phyloP scores from a whole-genome alignment of 768 basidiomycete species.

The Clavaria fumosa region DNA sequence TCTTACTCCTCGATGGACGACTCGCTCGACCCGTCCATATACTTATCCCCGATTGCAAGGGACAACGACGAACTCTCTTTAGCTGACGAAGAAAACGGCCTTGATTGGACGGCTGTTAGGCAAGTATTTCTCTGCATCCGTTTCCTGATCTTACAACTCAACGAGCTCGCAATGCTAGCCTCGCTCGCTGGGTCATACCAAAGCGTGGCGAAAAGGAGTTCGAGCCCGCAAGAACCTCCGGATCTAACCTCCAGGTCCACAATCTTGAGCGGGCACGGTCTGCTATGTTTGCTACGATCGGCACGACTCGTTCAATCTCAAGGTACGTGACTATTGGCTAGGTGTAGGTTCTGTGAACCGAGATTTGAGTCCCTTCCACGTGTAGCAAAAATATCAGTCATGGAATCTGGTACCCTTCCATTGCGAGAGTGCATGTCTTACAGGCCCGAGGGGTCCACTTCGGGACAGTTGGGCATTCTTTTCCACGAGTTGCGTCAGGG shows the following conservation, averaged over 20 bases:
- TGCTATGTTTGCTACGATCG: conserved; percentile 80
- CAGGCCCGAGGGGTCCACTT: conserved; percentile 76
- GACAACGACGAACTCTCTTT: conserved; percentile 36
- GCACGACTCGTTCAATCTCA: conserved; percentile 56
- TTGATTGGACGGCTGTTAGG: conserved; percentile 76
- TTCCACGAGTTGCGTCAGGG: conserved; percentile 29
- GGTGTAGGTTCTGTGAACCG: conserved; percentile 2
- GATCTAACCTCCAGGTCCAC: conserved; percentile 66
- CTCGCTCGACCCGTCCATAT: conserved; percentile 27
- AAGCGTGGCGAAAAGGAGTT: conserved; percentile 97
- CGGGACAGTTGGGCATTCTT: conserved; percentile 65
- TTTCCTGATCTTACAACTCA: conserved; percentile 9
- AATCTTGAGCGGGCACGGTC: conserved; percentile 63
- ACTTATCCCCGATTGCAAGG: conserved; percentile 13
- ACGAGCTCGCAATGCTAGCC: too few relatives aligned
- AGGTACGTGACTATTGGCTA: conserved; percentile 32
- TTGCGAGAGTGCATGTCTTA: conserved; percentile 51
- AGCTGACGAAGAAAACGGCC: conserved; percentile 56
- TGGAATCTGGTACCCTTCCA: conserved; percentile 59
- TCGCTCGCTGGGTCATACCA: conserved; percentile 72
- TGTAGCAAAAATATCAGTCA: conserved; percentile 65
- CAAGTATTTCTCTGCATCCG: conserved; percentile 17
- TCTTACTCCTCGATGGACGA: conserved; percentile 53
- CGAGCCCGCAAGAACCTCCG: conserved; percentile 56
- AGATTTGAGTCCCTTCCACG: conserved; percentile 4